These are phyloP conservation scores for Gaertneriomyces sp. DNA, from an alignment of 192 early-diverging fungal species.

Conservation along the genomic window DNA sequence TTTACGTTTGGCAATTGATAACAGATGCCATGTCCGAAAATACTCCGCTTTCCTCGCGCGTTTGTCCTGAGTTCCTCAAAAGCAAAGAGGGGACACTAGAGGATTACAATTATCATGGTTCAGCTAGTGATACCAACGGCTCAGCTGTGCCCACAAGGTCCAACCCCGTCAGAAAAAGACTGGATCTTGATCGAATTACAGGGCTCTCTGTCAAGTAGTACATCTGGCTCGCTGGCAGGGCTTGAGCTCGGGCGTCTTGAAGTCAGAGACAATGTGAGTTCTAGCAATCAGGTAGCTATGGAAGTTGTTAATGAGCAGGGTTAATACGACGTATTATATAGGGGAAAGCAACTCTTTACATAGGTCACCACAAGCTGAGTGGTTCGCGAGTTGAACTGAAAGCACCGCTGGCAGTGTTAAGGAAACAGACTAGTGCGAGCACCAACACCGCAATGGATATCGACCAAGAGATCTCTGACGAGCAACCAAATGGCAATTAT, in stretches of 20 bases:
- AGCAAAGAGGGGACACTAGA: too few relatives aligned
- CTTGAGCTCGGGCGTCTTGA: conserved; percentile 4
- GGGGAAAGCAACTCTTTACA: conserved; percentile 22
- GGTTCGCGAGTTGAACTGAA: conserved; percentile 19
- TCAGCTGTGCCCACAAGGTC: not conserved
- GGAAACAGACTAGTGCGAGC: not conserved
- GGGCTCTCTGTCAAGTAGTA: conserved; percentile 15
- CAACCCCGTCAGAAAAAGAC: not conserved
- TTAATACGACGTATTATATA: not conserved
- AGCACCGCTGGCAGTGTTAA: conserved; percentile 22
- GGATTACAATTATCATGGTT: conserved; percentile 8
- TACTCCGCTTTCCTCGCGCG: too few relatives aligned
- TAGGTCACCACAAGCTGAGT: conserved; percentile 28
- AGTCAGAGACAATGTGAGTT: conserved; percentile 6
- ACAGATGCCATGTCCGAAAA: too few relatives aligned
- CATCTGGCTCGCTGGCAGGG: conserved; percentile 1
- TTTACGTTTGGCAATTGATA: too few relatives aligned
- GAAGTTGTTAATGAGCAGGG: not conserved
- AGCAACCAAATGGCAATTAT: not conserved
- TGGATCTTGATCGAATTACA: conserved; percentile 24
- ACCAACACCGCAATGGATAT: not conserved
- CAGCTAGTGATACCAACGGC: conserved; percentile 21
- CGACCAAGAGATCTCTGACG: not conserved
- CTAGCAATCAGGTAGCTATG: not conserved
- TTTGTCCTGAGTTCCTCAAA: too few relatives aligned